Percentiles rank a stretch among this genome's conserved stretches.
Evolutionary conservation across 352 stramenopile genomes (phyloP).

Genomic region (Phytophthora ohioensis): DNA sequence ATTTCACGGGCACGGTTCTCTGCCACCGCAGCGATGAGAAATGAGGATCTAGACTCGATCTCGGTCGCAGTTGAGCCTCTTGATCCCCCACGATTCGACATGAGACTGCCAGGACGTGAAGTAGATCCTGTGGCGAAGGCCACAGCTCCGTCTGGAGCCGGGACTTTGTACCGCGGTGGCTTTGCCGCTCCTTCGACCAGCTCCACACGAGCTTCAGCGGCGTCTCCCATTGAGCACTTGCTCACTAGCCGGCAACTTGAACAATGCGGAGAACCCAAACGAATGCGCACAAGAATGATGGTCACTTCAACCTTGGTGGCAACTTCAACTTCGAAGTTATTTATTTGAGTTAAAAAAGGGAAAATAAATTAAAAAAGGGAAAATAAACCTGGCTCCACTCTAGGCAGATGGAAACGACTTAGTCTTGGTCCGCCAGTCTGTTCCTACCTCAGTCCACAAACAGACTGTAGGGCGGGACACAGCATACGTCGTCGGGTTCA

Average conservation of each 20-base stretch:
- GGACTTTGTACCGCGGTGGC: conserved; percentile 45
- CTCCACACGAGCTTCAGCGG: conserved; percentile 31
- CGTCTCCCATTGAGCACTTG: conserved; percentile 32
- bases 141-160: conserved; percentile 32
- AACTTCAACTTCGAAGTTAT: conserved; percentile 41
- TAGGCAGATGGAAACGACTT: conserved; percentile 43
- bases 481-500: conserved; percentile 41
- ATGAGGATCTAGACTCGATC: conserved; percentile 43
- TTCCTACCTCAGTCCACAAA: conserved; percentile 48
- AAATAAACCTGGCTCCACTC: conserved; percentile 3
- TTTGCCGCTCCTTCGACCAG: conserved; percentile 40
- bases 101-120: conserved; percentile 2
- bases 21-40: conserved; percentile 67
- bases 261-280: conserved; percentile 23
- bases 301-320: conserved; percentile 34
- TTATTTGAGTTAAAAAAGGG: conserved; percentile 1
- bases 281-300: conserved; percentile 46
- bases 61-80: conserved; percentile 30
- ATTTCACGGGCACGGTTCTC: conserved; percentile 72
- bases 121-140: conserved; percentile 6
- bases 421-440: conserved; percentile 46
- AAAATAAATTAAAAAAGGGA: conserved; percentile 10
- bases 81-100: conserved; percentile 27
- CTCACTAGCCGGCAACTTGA: conserved; percentile 15
- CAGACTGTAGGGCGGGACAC: conserved; percentile 43